Evolutionary conservation across 2,329 filamentous ascomycete species (phyloP).

Genomic region (Decorospora gaudefroyi): DNA sequence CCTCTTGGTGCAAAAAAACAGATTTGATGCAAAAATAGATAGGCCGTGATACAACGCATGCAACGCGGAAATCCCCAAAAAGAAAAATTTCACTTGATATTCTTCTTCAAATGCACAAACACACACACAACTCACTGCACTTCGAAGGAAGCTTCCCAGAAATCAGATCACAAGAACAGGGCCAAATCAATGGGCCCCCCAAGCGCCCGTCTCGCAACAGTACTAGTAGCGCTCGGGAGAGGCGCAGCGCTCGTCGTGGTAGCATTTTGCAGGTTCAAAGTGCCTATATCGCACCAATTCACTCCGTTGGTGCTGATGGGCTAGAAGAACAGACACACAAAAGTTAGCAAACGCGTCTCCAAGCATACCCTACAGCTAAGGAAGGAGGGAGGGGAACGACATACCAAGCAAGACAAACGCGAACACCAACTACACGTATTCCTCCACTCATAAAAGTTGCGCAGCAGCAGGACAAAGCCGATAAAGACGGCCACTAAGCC

Average conservation of each 20-base stretch:
- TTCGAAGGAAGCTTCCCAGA: too few relatives aligned
- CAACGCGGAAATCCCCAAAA: too few relatives aligned
- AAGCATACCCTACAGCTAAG: neutral
- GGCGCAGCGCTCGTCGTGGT: too few relatives aligned
- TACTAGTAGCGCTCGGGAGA: too few relatives aligned
- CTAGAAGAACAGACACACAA: slow-evolving; percentile 11
- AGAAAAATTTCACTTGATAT: too few relatives aligned
- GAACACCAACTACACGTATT: slow-evolving; percentile 89
- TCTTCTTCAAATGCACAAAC: too few relatives aligned
- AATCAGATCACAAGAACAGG: too few relatives aligned
- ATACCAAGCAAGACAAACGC: slow-evolving; percentile 88
- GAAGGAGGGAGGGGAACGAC: slow-evolving; percentile 47
- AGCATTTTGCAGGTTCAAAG: slow-evolving; percentile 33
- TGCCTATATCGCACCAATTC: slow-evolving; percentile 47
- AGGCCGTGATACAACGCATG: too few relatives aligned
- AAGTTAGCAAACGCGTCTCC: slow-evolving; percentile 6
- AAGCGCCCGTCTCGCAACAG: too few relatives aligned
- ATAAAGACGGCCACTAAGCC: slow-evolving; percentile 80
- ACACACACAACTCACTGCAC: too few relatives aligned
- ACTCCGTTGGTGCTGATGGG: slow-evolving; percentile 32
- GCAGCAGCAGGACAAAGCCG: slow-evolving; percentile 81
- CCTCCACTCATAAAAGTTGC: slow-evolving; percentile 85
- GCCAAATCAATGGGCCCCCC: slow-evolving; percentile 5
- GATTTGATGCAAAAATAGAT: too few relatives aligned
- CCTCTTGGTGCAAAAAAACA: too few relatives aligned